Conservation (phyloP, 2,329 filamentous ascomycete species). For the Hypoxylon sp. region DNA sequence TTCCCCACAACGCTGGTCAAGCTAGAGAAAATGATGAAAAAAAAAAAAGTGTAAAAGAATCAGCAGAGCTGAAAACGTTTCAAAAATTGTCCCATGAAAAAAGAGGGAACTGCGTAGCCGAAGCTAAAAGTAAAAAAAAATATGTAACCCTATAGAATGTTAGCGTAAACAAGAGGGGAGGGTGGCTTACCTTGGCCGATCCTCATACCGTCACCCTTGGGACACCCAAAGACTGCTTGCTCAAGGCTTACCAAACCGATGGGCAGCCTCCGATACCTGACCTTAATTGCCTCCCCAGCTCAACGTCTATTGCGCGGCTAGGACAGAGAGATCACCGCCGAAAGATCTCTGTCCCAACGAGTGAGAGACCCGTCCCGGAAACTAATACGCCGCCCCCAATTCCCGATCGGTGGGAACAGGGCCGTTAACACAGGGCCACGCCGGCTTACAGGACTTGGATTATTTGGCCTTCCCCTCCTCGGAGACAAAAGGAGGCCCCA, state of each 20-base stretch:
- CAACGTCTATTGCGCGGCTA: constrained; percentile 29
- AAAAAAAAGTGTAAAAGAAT: constrained; percentile 20
- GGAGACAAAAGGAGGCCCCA: not conserved
- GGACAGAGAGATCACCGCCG: not conserved
- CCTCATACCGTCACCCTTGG: constrained; percentile 11
- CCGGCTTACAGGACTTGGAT: constrained; percentile 21
- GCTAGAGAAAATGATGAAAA: constrained; percentile 35
- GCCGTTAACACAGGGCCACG: constrained; percentile 8
- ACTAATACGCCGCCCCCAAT: too few species aligned
- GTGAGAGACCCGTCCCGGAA: constrained; percentile 15
- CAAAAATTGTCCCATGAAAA: not conserved
- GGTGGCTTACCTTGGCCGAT: not conserved
- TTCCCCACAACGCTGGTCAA: constrained; percentile 33
- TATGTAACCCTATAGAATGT: not conserved
- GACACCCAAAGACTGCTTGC: constrained; percentile 32
- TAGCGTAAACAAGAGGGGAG: not conserved
- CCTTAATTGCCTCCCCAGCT: constrained; percentile 25
- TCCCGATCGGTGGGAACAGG: too few species aligned
- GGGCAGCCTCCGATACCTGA: constrained; percentile 27
- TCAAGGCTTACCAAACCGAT: constrained; percentile 20
- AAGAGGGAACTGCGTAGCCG: constrained; percentile 5
- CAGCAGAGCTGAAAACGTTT: constrained; percentile 27
- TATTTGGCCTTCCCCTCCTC: not conserved
- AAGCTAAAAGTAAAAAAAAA: constrained; percentile 7
- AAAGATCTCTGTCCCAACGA: not conserved